Conservation (phyloP, 1,139 yeast species). For the Yarrowia galli region DNA sequence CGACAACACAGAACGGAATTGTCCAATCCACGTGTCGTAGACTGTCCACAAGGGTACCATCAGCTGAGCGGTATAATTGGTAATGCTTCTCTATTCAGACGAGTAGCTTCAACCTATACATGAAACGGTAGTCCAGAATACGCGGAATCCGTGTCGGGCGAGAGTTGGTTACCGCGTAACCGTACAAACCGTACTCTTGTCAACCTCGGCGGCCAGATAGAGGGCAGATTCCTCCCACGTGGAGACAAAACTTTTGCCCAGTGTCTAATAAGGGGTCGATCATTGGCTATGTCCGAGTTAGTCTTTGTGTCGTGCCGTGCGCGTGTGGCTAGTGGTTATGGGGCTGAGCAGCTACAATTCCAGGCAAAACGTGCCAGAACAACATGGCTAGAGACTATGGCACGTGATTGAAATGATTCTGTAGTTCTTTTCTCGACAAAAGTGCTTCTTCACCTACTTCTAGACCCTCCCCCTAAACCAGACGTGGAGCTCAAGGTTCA, state of each 20-base stretch:
- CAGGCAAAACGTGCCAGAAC: not conserved
- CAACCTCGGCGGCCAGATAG: not conserved
- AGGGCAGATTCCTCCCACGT: slow-evolving; percentile 7
- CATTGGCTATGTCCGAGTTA: slow-evolving; percentile 11
- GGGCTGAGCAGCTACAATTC: not conserved
- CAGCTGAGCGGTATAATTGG: not conserved
- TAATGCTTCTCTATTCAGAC: too few species aligned
- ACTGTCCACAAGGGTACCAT: not conserved
- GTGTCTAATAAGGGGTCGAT: not conserved
- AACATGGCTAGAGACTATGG: not conserved
- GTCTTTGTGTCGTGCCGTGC: not conserved
- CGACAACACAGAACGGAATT: not conserved
- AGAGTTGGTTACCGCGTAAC: not conserved
- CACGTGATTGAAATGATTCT: not conserved
- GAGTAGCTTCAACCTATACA: not conserved
- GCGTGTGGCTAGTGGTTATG: not conserved
- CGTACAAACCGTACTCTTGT: slow-evolving; percentile 6
- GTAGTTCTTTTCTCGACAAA: too few species aligned
- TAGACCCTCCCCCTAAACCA: too few species aligned
- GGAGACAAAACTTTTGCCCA: not conserved
- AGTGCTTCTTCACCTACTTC: too few species aligned
- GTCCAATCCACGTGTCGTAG: not conserved
- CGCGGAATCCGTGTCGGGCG: not conserved
- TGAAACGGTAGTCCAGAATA: not conserved
- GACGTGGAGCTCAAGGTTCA: not conserved